These are phyloP conservation scores for Aquilaria malaccensis DNA, from an alignment of 345 rosid genomes.

Conservation along the genomic window DNA sequence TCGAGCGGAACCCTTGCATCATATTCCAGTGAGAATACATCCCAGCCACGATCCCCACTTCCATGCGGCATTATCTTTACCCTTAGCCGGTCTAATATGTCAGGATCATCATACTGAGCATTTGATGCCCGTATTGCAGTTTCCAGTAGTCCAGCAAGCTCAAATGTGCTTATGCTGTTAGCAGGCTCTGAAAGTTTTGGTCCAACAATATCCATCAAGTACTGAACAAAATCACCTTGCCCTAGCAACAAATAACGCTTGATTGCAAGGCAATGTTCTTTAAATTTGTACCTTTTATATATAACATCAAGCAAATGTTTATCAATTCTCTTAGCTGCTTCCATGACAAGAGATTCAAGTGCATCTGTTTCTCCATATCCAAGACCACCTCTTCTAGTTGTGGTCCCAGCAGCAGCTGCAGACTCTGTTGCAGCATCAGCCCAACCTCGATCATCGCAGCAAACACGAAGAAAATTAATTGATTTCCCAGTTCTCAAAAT, in stretches of 20 bases:
- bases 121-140: conserved; percentile 91
- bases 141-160: conserved; percentile 90
- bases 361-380: conserved; percentile 98
- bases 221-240: conserved; percentile 98
- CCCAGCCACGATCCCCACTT: conserved; percentile 92
- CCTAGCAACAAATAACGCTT: conserved; percentile 92
- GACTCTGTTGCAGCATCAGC: conserved; percentile 90
- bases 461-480: conserved; percentile 90
- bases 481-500: conserved; percentile 97
- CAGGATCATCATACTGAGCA: conserved; percentile 96
- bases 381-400: conserved; percentile 85
- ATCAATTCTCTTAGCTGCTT: conserved; percentile 97
- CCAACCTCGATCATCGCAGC: conserved; percentile 96
- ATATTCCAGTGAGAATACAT: conserved; percentile 92
- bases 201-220: conserved; percentile 86
- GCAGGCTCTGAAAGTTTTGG: conserved; percentile 98
- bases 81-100: conserved; percentile 74
- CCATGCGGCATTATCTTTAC: conserved; percentile 98
- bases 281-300: conserved; percentile 70
- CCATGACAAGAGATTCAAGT: conserved; percentile 76
- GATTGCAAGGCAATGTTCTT: conserved; percentile 94
- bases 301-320: conserved; percentile 83
- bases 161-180: conserved; percentile 87
- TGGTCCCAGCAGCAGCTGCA: conserved; percentile 89
- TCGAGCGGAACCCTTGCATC: conserved; percentile 93